Conservation (phyloP, 2,329 filamentous ascomycete species). For the Didymella pomorum region DNA sequence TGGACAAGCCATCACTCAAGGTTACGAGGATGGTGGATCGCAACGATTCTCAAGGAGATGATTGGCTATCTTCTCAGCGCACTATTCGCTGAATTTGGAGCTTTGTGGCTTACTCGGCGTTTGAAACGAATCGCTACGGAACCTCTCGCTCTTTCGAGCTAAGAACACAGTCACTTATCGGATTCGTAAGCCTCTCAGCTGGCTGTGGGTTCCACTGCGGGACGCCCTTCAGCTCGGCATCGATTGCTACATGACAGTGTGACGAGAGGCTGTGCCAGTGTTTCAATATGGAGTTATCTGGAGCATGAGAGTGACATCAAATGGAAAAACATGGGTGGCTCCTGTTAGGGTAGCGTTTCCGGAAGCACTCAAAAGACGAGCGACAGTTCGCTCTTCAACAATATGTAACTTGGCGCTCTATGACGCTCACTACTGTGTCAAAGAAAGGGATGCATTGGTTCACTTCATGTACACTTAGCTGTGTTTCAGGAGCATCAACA, state of each 20-base stretch:
- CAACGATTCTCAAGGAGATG: background rate
- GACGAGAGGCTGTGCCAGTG: background rate
- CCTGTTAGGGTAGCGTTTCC: constrained; percentile 5
- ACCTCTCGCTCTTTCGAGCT: background rate
- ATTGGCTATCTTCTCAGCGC: constrained; percentile 5
- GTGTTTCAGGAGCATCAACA: background rate
- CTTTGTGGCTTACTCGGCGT: background rate
- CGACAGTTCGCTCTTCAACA: background rate
- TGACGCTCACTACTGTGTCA: background rate
- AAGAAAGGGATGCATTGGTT: background rate
- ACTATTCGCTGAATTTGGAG: background rate
- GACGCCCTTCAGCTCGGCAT: background rate
- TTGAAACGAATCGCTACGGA: background rate
- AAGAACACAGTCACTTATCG: background rate
- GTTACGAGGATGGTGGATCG: constrained; percentile 8
- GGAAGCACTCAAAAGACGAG: background rate
- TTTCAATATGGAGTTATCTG: background rate
- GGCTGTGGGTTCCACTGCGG: background rate
- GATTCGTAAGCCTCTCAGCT: background rate
- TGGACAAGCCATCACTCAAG: constrained; percentile 10
- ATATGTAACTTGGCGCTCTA: constrained; percentile 4
- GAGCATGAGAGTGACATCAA: constrained; percentile 5
- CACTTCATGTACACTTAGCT: constrained; percentile 2
- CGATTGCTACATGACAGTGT: background rate
- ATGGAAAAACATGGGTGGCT: constrained; percentile 5